phyloP scores from a whole-genome alignment of 2,329 filamentous ascomycete genomes.

The Botrytis fabae region DNA sequence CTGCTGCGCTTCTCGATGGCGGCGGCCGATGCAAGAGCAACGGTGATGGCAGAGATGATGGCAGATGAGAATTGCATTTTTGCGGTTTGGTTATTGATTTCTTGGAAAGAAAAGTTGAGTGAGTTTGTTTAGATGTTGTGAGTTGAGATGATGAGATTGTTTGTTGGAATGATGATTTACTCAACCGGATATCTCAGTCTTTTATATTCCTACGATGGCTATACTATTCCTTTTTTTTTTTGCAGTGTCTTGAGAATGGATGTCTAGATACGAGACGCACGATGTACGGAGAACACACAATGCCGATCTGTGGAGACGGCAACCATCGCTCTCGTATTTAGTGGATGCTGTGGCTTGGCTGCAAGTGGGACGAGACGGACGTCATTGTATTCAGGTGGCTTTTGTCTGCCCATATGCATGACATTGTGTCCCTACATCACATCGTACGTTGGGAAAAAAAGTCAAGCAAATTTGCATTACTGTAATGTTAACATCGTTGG shows the following conservation, averaged over 20 bases:
- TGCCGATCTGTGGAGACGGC: constrained; percentile 20
- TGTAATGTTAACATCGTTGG: background rate
- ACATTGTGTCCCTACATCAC: background rate
- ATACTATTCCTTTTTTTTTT: background rate
- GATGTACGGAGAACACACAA: background rate
- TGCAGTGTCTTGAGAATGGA: background rate
- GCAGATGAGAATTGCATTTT: constrained; percentile 10
- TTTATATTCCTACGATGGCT: background rate
- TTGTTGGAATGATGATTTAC: background rate
- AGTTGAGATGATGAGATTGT: constrained; percentile 3
- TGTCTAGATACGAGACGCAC: constrained; percentile 11
- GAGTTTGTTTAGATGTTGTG: constrained; percentile 5
- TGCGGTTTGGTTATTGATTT: background rate
- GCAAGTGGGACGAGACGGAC: background rate
- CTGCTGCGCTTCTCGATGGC: background rate
- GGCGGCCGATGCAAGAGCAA: constrained; percentile 5
- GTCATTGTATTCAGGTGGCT: background rate
- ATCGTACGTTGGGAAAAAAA: background rate
- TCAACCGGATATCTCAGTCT: background rate
- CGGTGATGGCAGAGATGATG: constrained; percentile 7
- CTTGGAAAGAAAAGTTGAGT: background rate
- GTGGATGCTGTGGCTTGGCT: constrained; percentile 36
- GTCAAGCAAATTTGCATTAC: background rate
- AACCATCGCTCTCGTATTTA: constrained; percentile 46
- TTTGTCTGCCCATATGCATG: background rate